Evolutionary conservation across 805 yeast species (phyloP), one percentile per base, ranked within the genome.

Genomic region (Yamadazyma takamatsuzukensis): DNA sequence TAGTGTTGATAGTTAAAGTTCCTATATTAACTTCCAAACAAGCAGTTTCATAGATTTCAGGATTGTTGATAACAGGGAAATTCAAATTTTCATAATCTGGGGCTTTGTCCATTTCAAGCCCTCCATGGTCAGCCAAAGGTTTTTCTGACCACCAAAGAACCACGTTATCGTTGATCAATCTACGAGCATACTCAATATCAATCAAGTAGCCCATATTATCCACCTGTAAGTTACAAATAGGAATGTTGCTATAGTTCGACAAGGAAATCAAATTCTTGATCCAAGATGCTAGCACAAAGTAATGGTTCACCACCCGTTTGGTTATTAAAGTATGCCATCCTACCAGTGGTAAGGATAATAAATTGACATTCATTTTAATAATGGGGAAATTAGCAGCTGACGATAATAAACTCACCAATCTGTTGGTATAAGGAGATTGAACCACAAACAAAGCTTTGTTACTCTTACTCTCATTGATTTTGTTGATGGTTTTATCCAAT

Each of bases 121-220:
- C 96, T 18, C 96, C 97, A 48, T 76, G 80, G 49, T 87, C 96
- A 0, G 96, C 90, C 27, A 72, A 57, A 1, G 90, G 83, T 13
- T 70, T 68, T 3, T 80, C 75, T 0, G 95, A 84, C 97, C 98
- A 93, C 97, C 98, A 93, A 18, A 94, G 61, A 5, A 90, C 81
- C 25, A 84, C 74, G 39, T 78, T 76, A 29, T 76, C 74, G 29
- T 76, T 70, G 13, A 65, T 65, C 35, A 93, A 68, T 32, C 79
- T 69, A 48, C 98, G 69, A 0, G 97, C 95, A 55, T 86, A 93
- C 34, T 79, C 79, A 25, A 90, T 72, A 56, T 93, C 99, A 38
- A 90, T 83, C 47, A 88, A 64, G 46, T 76, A 84, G 0, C 84
- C 80, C 58, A 80, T 68, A 42, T 85, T 83, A 37, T 83, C 90